Evolutionary conservation across 345 rosid genomes (phyloP), one percentile per base, ranked within the genome.

Genomic region (Firmiana major): DNA sequence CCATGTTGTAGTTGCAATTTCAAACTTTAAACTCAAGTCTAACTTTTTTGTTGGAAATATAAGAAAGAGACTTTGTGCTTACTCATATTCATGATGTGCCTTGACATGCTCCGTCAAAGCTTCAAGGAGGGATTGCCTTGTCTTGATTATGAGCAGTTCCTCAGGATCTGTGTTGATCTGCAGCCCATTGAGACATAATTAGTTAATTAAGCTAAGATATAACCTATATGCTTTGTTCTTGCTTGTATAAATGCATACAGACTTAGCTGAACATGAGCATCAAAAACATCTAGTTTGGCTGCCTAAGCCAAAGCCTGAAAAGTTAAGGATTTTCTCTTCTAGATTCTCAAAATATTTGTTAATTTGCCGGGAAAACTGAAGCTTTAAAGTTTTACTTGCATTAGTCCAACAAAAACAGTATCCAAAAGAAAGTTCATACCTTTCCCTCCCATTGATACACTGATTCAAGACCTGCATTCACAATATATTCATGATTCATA

Each of bases 11-110:
- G 17, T 48, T 36, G 40, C 71, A 43, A 63, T 26, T 58, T 54
- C n/a, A 51, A 5, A 17, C n/a, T 58, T 54, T 17, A 54, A 16
- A 54, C 28, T 60, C 55, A 54, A 55, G n/a, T 59, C 76, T 31
- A 11, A 40, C 26, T 26, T 36, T 73, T 71, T 12, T n/a, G 7
- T 49, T 22, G 19, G 65, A 74, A 82, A 70, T 31, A 64, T 42
- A 66, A n/a, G 68, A 60, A 42, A 21, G 26, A 24, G 55, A 79
- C 57, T 69, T 64, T 75, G 73, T 15, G 74, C 91, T 84, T 90
- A 93, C 99, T 93, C 99, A 26, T 95, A 95, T 85, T 90, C 97
- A 63, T 93, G 99, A 81, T 93, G 93, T 64, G 92, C 98, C 74
- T 93, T 90, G 80, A 92, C 94, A 77, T 93, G 98, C 81, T 92